Base-by-base conservation (phyloP, 306 rosid species). In the Dicorynia guianensis region DNA sequence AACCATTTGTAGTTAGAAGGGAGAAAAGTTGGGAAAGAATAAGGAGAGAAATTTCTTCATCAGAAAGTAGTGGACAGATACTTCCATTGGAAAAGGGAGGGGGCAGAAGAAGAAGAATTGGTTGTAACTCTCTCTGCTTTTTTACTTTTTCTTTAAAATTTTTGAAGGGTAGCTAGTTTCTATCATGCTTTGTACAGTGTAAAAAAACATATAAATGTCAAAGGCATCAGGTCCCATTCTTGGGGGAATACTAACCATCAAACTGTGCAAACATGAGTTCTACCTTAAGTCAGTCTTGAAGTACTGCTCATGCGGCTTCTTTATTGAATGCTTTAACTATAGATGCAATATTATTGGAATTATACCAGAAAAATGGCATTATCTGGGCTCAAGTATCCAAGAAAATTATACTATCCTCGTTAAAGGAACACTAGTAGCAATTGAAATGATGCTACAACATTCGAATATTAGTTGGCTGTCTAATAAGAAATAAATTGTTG, bases 31-130 rank as follows among this genome's bases (percentile, higher is more conserved):
- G 69, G 75, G 65, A 8, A 71, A 59, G 63, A 78, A 78, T 75
- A 78, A 78, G 69, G 75, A 71, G 72, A 67, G 66, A 74, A 63
- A 54, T 69, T 46, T 63, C 65, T 81, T 76, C 73, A 77, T 66
- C 49, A 76, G 52, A 54, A 65, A 71, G 49, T 76, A 46, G 30
- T 59, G 49, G 63, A 52, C 64, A 72, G 57, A 55, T 67, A 66
- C 76, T 67, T 58, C 20, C 36, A 20, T 33, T 19, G 68, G 38
- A 58, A 66, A 57, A 54, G 18, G 11, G 17, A 44, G 68, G 43
- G 48, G 30, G 30, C 30, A 25, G 30, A 59, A 76, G 54, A 40
- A 39, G 69, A 75, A 20, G 63, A 47, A 56, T 71, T 59, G 76
- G 76, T 36, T 53, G 59, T 55, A 59, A 17, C 34, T 36, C 53